Evolutionary conservation across 371 early-diverging fungal genomes (phyloP), one percentile per base, ranked within the genome.

Genomic region (Parasitella parasitica): DNA sequence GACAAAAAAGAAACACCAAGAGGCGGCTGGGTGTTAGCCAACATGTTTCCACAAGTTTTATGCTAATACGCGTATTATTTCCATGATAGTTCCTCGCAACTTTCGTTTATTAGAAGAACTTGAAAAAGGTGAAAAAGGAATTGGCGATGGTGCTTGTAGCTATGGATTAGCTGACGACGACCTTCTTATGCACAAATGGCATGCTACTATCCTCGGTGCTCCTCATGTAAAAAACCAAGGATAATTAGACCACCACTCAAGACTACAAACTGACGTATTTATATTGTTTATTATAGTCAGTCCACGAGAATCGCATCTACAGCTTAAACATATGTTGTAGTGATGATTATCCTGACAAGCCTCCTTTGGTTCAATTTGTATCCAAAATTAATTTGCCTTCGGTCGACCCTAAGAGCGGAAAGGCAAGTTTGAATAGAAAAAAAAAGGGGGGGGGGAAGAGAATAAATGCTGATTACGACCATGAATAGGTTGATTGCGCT

Each of bases 131-230:
- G 97, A 98, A 72, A 98, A 97, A 82, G 97, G 95, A 30, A 87
- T 93, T 72, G 96, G 97, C 54, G 97, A 97, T 76, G 96, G 96
- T 13, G 89, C 92, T 39, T 91, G 91, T 78, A 91, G 91, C 72
- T 97, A 97, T 76, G 98, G 98, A 37, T 84, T 98, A 54, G 86
- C 89, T 20, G 90, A 95, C 67, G 82, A 86, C 27, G 97, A 96
- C 59, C 94, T 96, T 74, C 80, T 90, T 13, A 71, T 86, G 70
- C 79, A 87, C 49, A 80, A 87, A 63, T 98, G 98, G 98, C 90
- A 94, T 67, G 98, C 94, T 7, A 96, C 97, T 48, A 97, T 98
- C 70, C 87, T 98, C 53, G 97, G 98, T n/a, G 94, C 97, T 22
- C 84, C 87, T 61, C 87, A 94, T 71, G 97, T 95, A 88, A 30